These are phyloP conservation scores for Ettlia oleoabundans DNA, from an alignment of 139 green algal species.

Conservation along the genomic window DNA sequence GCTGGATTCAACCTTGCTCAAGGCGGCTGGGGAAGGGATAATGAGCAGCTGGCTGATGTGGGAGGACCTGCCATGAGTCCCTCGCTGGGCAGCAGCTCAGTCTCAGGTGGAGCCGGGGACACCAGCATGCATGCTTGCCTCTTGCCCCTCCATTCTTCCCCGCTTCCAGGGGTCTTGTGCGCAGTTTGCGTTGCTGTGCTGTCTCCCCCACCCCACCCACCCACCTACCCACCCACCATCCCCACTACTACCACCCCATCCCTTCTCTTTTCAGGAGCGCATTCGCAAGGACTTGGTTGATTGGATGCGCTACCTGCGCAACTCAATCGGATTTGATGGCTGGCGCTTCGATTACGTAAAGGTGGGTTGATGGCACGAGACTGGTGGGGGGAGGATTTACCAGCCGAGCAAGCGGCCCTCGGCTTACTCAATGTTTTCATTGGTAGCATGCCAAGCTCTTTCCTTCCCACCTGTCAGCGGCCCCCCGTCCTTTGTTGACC, in stretches of 20 bases:
- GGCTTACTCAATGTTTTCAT: too few species aligned
- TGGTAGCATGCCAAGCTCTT: too few species aligned
- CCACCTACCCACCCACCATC: neutral
- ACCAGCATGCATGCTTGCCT: too few species aligned
- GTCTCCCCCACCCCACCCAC: neutral
- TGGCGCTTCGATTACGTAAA: slow-evolving; percentile 97
- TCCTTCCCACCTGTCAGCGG: neutral
- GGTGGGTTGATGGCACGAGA: too few species aligned
- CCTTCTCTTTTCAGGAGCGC: slow-evolving; percentile 56
- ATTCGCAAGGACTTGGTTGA: slow-evolving; percentile 82
- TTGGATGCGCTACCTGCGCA: slow-evolving; percentile 89
- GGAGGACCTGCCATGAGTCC: too few species aligned
- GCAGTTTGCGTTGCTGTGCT: too few species aligned
- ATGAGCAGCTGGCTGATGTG: neutral
- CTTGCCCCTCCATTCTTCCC: too few species aligned
- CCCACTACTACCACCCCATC: neutral
- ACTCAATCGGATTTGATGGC: slow-evolving; percentile 92
- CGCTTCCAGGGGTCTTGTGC: too few species aligned
- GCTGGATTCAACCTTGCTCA: neutral
- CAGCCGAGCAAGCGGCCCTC: too few species aligned
- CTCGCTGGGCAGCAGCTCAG: too few species aligned
- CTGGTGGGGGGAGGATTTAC: too few species aligned
- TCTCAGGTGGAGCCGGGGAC: too few species aligned
- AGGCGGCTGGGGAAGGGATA: neutral
- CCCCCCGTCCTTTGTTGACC: neutral